These are phyloP conservation scores for Flaveria robusta DNA, from an alignment of 129 eudicot genomes.

Conservation along the genomic window DNA sequence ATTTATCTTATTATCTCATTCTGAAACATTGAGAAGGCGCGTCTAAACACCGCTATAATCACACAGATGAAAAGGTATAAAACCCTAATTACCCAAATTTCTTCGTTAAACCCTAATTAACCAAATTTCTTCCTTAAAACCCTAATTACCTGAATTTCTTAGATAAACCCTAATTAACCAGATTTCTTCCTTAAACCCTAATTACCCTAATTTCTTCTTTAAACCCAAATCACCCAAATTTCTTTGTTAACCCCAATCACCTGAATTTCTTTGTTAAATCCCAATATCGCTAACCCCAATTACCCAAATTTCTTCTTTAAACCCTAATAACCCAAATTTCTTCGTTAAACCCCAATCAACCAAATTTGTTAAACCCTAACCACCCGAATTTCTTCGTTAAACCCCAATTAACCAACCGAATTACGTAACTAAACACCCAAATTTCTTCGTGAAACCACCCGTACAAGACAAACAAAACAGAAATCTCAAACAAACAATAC, in stretches of 20 bases:
- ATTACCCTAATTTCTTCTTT: background rate
- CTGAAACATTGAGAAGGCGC: background rate
- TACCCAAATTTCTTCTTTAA: no score
- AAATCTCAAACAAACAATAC: conserved; percentile 16
- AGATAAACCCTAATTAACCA: conserved; percentile 11
- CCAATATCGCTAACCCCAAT: background rate
- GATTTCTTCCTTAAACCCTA: conserved; percentile 1
- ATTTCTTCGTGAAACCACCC: background rate
- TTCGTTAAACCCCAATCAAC: no score
- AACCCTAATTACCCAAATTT: background rate
- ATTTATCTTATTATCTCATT: background rate
- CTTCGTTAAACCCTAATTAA: no score
- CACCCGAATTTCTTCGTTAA: background rate
- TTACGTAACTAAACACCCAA: background rate
- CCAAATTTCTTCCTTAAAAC: no score
- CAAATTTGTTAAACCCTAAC: conserved; percentile 11
- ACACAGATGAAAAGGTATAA: background rate
- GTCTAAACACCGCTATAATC: background rate
- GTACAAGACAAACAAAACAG: background rate
- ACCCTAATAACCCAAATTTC: no score
- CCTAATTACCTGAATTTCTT: background rate
- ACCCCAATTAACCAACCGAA: background rate
- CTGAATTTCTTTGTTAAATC: no score
- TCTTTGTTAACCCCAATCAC: background rate
- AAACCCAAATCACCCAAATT: background rate